These are phyloP conservation scores for Suhomyces anneliseae DNA, from an alignment of 1,139 yeast species.

Conservation along the genomic window DNA sequence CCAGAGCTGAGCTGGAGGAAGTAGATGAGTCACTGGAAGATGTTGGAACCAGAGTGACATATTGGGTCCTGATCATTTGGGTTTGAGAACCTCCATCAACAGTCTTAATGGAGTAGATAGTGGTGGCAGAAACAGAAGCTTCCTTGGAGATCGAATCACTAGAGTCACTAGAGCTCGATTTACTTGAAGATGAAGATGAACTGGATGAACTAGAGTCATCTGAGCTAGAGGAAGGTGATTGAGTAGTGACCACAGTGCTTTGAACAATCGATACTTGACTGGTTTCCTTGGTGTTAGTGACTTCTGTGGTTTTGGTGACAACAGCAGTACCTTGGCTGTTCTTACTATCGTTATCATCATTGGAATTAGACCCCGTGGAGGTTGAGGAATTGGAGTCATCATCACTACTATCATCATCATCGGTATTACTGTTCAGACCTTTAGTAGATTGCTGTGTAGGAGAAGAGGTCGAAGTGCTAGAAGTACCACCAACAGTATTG, in stretches of 20 bases:
- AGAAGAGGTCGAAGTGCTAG: conserved; percentile 12
- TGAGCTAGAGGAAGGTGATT: conserved; percentile 14
- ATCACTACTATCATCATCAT: not conserved
- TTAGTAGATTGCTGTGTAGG: conserved; percentile 4
- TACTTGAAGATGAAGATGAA: too few relatives aligned
- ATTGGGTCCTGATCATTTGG: conserved; percentile 22
- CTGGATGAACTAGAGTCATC: conserved; percentile 21
- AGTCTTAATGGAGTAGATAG: conserved; percentile 27
- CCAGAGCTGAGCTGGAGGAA: conserved; percentile 3
- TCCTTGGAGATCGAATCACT: not conserved
- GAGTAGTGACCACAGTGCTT: conserved; percentile 4
- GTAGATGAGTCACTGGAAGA: conserved; percentile 8
- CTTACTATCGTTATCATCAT: not conserved
- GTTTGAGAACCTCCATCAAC: conserved; percentile 24
- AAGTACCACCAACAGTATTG: conserved; percentile 10
- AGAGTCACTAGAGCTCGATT: too few relatives aligned
- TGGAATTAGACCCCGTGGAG: not conserved
- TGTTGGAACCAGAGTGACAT: conserved; percentile 18
- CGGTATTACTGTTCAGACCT: conserved; percentile 1
- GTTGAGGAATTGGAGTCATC: conserved; percentile 1
- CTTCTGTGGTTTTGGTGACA: conserved; percentile 9
- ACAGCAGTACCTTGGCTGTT: not conserved
- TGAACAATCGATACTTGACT: conserved; percentile 5
- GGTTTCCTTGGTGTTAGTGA: conserved; percentile 7
- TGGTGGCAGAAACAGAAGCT: conserved; percentile 19